Percentiles rank a stretch among this genome's conserved stretches.
These are phyloP conservation scores for Stygiomarasmius scandens DNA, from an alignment of 1,284 basidiomycete genomes.

Conservation along the genomic window DNA sequence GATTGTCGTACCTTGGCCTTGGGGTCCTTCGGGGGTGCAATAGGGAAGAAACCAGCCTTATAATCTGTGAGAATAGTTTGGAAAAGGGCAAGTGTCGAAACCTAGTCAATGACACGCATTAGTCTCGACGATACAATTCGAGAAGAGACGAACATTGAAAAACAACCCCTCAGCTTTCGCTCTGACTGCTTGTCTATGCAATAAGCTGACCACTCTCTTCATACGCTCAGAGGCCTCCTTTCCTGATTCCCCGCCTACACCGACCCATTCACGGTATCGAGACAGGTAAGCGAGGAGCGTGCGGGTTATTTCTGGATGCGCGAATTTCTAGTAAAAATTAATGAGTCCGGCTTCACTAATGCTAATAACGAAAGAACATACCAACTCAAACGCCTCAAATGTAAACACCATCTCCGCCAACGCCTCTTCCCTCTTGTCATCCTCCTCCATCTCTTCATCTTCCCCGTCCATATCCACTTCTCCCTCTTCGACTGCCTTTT, in stretches of 20 bases:
- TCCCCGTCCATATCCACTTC: slow-evolving; percentile 69
- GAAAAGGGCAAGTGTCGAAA: slow-evolving; percentile 85
- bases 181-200: slow-evolving; percentile 88
- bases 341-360: no score
- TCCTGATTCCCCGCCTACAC: no score
- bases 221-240: slow-evolving; percentile 42
- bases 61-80: slow-evolving; percentile 80
- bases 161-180: slow-evolving; percentile 90
- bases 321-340: slow-evolving; percentile 68
- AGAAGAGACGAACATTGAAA: slow-evolving; percentile 66
- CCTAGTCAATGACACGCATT: no score
- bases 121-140: no score
- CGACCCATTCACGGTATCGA: no score
- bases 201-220: slow-evolving; percentile 82
- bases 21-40: no score
- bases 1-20: no score
- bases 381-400: slow-evolving; percentile 87
- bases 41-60: slow-evolving; percentile 61
- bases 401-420: slow-evolving; percentile 87
- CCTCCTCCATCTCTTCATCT: slow-evolving; percentile 60
- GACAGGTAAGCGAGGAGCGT: slow-evolving; percentile 82
- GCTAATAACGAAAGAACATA: no score
- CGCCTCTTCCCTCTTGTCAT: slow-evolving; percentile 59
- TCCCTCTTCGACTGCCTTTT: slow-evolving; percentile 53
- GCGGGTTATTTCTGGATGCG: slow-evolving; percentile 78